phyloP scores from a whole-genome alignment of 106 monocot species.

The Dendrobium officinale region DNA sequence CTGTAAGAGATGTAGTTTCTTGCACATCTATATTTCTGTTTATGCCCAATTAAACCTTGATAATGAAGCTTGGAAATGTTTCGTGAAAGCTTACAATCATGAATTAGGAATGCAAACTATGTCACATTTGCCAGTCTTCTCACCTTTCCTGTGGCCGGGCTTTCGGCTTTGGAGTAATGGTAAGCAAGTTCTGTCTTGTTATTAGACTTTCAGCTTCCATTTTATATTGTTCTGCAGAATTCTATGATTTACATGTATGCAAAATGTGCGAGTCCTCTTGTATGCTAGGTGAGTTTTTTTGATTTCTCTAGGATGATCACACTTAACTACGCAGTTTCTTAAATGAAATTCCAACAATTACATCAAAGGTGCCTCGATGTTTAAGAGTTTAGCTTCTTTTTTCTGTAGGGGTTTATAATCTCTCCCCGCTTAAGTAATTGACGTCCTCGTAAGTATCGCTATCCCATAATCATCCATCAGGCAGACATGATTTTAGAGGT shows the following conservation, averaged over 20 bases:
- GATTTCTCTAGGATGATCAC: too few relatives aligned
- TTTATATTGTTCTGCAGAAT: conserved; percentile 49
- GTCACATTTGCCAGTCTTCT: conserved; percentile 66
- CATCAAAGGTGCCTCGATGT: too few relatives aligned
- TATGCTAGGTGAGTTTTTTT: conserved; percentile 61
- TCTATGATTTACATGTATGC: conserved; percentile 78
- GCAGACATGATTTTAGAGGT: too few relatives aligned
- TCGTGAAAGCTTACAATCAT: conserved; percentile 30
- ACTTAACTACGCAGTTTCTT: too few relatives aligned
- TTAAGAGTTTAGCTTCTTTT: too few relatives aligned
- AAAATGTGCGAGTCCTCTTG: conserved; percentile 56
- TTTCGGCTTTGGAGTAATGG: conserved; percentile 61
- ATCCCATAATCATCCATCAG: too few relatives aligned
- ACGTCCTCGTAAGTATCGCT: too few relatives aligned
- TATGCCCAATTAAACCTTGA: conserved; percentile 55
- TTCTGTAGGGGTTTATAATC: too few relatives aligned
- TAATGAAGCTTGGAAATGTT: conserved; percentile 57
- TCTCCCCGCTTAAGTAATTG: too few relatives aligned
- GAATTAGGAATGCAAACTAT: conserved; percentile 61
- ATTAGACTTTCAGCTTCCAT: conserved; percentile 35
- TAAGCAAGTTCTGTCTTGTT: conserved; percentile 46
- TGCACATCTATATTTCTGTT: conserved; percentile 67
- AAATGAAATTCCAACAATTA: too few relatives aligned
- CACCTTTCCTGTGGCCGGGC: conserved; percentile 57
- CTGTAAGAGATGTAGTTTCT: conserved; percentile 64